phyloP scores from a whole-genome alignment of 257 asterid genomes.

The Nicotiana benthamiana region DNA sequence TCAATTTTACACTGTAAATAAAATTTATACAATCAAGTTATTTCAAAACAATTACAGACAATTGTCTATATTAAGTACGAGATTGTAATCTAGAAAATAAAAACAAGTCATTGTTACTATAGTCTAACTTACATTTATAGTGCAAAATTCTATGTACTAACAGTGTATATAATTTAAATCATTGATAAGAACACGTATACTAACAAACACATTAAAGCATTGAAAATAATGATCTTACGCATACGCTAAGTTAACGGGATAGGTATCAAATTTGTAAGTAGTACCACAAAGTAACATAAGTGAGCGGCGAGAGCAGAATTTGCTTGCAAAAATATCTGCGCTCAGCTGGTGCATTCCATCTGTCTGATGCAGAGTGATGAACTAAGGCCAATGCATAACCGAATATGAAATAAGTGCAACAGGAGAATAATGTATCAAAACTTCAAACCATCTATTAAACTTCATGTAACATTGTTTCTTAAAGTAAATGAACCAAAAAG shows the following conservation, averaged over 20 bases:
- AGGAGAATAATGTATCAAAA: not conserved
- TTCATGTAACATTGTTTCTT: constrained; percentile 20
- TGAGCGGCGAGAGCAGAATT: not conserved
- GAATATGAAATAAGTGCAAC: not conserved
- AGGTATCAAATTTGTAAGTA: too few species aligned
- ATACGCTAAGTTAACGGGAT: too few species aligned
- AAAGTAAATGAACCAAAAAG: constrained; percentile 10
- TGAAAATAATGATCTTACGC: not conserved
- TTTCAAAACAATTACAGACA: not conserved
- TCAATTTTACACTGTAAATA: not conserved
- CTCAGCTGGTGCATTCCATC: not conserved
- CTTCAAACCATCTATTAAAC: constrained; percentile 25
- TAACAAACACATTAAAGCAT: not conserved
- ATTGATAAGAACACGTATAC: not conserved
- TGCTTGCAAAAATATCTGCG: not conserved
- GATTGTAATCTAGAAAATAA: not conserved
- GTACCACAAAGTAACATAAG: not conserved
- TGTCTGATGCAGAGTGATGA: not conserved
- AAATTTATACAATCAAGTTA: not conserved
- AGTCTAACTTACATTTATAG: not conserved
- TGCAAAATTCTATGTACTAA: not conserved
- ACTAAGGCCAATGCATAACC: not conserved
- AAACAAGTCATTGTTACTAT: not conserved
- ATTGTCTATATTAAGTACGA: not conserved
- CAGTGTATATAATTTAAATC: not conserved